Base-by-base conservation (phyloP, 768 basidiomycete species). In the Candolleomyces eurysporus region DNA sequence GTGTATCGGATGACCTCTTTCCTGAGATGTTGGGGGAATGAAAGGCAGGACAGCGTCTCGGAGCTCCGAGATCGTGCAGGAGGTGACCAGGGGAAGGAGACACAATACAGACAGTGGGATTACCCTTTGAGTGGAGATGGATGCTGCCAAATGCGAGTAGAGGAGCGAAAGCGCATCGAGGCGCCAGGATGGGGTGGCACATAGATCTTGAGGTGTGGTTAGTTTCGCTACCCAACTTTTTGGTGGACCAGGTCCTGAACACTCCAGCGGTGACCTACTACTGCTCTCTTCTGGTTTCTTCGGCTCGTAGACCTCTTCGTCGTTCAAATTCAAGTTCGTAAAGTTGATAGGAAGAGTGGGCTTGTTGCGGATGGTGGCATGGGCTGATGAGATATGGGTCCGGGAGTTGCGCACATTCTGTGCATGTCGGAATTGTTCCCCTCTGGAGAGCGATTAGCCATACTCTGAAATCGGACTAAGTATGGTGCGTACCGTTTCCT, bases 391-490 rank as follows among this genome's bases (percentile, higher is more conserved):
- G 21, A 77, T 56, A 49, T 78, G 74, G 6, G 68, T 59, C 14
- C 71, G 70, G 36, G 78, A 76, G n/a, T 73, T 67, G 48, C 62
- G 78, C 6, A 82, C 63, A 68, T 91, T 91, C 61, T 84, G 86
- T 40, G 74, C 66, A 63, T 82, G 90, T 57, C 89, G 80, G 61
- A 87, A 90, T 48, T 91, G 86, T 69, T 92, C 90, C 10, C 88
- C 89, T 68, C 89, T 91, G 48, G 30, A 43, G 48, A 60, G 58
- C 42, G 60, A 2, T 40, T 26, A 26, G 30, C 11, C 6, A 61
- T 39, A 5, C 4, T 48, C 5, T n/a, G n/a, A 4, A 22, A 36
- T 10, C 19, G 22, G 4, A 40, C 26, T 40, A 21, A 19, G 22
- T 39, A 17, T 36, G 13, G n/a, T 13, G 19, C 54, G 8, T 14